Evolutionary conservation across 306 rosid species (phyloP), one percentile per base, ranked within the genome.

Genomic region (Alnus glutinosa): DNA sequence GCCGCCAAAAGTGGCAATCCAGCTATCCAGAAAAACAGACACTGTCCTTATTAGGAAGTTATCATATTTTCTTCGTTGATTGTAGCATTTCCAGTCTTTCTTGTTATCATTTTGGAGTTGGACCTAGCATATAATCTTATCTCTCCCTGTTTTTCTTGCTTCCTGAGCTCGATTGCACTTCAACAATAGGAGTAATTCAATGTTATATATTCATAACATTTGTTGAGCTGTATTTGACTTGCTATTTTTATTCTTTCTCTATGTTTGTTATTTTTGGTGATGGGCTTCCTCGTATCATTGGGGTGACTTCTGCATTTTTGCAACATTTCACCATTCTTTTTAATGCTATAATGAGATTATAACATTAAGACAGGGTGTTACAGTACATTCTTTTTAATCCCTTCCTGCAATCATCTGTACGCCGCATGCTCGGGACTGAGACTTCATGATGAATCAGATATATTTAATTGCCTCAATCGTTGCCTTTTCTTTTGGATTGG

Each of bases 371-470:
- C 4, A 7, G 13, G n/a, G 46, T 18, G 46, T 66, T 66, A n/a
- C 3, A 15, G 71, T 37, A 11, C 12, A 10, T 61, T 7, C 11
- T 36, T 9, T 16, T 66, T 66, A 3, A 23, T 66, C 37, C 2
- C 10, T 10, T 64, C 36, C 7, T 64, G 19, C 9, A 64, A 64
- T 64, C 48, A 64, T n/a, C 28, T 7, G 19, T 68, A n/a, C 72
- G 9, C 51, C 18, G 18, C 72, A 8, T 16, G 72, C 51, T 42
- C 6, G 18, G 44, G 42, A 42, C 28, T 9, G 6, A 42, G 34
- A 64, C 48, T 64, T 36, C 46, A 64, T 64, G 28, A 57, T 67
- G 81, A 77, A 77, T 30, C 19, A 28, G 57, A 36, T 71, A 14
- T 46, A 16, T 7, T 49, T 50, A 47, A 80, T 34, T 42, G 28